Evolutionary conservation across 176 grass and related monocot species (phyloP), one percentile per base, ranked within the genome.

Genomic region (Zea luxurians): DNA sequence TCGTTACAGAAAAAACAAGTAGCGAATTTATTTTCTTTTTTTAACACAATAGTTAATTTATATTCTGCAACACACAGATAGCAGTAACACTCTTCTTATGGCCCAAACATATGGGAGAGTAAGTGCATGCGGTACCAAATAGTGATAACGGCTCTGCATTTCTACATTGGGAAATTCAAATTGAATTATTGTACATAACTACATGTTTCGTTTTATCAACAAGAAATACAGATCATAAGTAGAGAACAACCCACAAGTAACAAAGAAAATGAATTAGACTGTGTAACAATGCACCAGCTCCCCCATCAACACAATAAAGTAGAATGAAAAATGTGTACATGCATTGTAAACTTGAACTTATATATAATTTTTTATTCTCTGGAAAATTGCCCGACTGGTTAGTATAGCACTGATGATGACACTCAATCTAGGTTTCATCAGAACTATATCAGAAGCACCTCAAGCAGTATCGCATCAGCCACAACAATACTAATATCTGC

Each of bases 311-410:
- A 66, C 74, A 45, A 37, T 20, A 81, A 76, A 64, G 45, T 38
- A 18, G n/a, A 64, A n/a, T 57, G 53, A 27, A 27, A 57, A 64
- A 75, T 46, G 12, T 11, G 58, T 38, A 35, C 3, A 70, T 41
- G 73, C 38, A 82, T 43, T 68, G 57, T 27, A 66, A 81, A 76
- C 2, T 0, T 36, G 40, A 48, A 71, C 77, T 85, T 78, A 89
- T 83, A 18, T 89, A 48, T 89, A 89, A 54, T 89, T 89, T 69
- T 89, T 89, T 83, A 89, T 89, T 82, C 88, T 71, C 71, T 89
- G 83, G 35, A 89, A 89, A 58, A 89, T 89, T 64, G 88, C 88
- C 10, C 83, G 83, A 59, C 83, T 89, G 8, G 88, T 89, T 48
- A 89, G 37, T 38, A 89, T 83, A 41, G 88, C 88, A 68, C 88